A percentile compares a stretch with the other conserved stretches of the same genome.
These are phyloP conservation scores for Isoetes engelmannii DNA, from an alignment of 83 land plant genomes.

Conservation along the genomic window DNA sequence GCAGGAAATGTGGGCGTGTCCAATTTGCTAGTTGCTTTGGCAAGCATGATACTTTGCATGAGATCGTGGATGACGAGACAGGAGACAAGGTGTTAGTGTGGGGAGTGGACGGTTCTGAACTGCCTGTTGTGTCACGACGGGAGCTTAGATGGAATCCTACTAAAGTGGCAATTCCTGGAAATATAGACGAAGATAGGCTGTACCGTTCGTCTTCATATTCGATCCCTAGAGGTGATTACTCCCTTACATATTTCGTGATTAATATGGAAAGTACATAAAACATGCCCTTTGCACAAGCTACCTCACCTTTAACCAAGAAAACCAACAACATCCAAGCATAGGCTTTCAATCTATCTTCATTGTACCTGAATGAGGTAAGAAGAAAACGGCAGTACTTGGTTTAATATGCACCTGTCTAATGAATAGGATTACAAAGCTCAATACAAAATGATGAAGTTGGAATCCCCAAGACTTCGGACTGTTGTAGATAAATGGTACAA, in stretches of 20 bases:
- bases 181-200: conserved; percentile 16
- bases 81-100: conserved; percentile 55
- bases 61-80: conserved; percentile 44
- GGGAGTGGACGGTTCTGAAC: conserved; percentile 35
- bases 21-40: no score
- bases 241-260: conserved; percentile 17
- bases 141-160: conserved; percentile 30
- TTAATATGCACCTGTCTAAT: background rate
- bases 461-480: no score
- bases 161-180: conserved; percentile 16
- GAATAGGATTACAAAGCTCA: no score
- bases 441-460: no score
- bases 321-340: conserved; percentile 2
- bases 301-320: background rate
- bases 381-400: conserved; percentile 1
- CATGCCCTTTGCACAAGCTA: no score
- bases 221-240: conserved; percentile 39
- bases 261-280: conserved; percentile 15
- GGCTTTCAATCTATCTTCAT: conserved; percentile 22
- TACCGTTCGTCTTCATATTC: conserved; percentile 8
- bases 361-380: background rate
- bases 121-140: conserved; percentile 19
- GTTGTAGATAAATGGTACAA: no score
- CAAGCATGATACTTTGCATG: conserved; percentile 4
- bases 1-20: no score